These are phyloP conservation scores for Eucalyptus dawsonii DNA, from an alignment of 345 rosid genomes.

Conservation along the genomic window DNA sequence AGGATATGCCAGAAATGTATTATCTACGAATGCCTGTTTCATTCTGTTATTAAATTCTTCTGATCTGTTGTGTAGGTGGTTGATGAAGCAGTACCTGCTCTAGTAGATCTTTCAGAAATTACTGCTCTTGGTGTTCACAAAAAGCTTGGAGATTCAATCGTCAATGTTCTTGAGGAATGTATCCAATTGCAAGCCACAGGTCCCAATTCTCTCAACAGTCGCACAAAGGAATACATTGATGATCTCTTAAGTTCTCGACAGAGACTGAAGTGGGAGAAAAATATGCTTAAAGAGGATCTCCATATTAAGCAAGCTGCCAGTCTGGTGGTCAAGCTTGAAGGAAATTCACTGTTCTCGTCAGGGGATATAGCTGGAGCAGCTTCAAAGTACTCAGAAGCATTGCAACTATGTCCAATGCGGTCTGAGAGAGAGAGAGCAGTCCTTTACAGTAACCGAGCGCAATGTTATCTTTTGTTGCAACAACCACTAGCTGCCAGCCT, in stretches of 20 bases:
- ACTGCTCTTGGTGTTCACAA: slow-evolving; percentile 74
- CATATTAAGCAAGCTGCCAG: slow-evolving; percentile 93
- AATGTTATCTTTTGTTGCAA: slow-evolving; percentile 80
- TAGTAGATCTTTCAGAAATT: slow-evolving; percentile 77
- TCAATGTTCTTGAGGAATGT: slow-evolving; percentile 71
- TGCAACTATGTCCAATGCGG: slow-evolving; percentile 81
- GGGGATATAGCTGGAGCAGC: slow-evolving; percentile 89
- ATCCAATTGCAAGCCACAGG: slow-evolving; percentile 48
- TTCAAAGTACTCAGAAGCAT: slow-evolving; percentile 81
- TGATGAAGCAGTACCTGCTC: slow-evolving; percentile 71
- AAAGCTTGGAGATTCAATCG: slow-evolving; percentile 78
- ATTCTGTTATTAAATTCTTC: neutral
- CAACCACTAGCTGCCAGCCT: slow-evolving; percentile 83
- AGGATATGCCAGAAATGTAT: neutral
- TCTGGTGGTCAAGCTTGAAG: slow-evolving; percentile 91
- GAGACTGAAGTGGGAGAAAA: slow-evolving; percentile 86
- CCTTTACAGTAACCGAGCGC: slow-evolving; percentile 84
- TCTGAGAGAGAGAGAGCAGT: slow-evolving; percentile 87
- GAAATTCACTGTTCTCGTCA: slow-evolving; percentile 84
- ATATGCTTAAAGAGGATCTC: slow-evolving; percentile 91
- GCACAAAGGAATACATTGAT: slow-evolving; percentile 64
- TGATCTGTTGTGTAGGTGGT: slow-evolving; percentile 25
- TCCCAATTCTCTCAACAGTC: slow-evolving; percentile 27
- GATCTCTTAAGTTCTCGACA: slow-evolving; percentile 55
- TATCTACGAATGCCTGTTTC: neutral